Base-by-base conservation (phyloP, 345 rosid genomes). In the Physaria fendleri region DNA sequence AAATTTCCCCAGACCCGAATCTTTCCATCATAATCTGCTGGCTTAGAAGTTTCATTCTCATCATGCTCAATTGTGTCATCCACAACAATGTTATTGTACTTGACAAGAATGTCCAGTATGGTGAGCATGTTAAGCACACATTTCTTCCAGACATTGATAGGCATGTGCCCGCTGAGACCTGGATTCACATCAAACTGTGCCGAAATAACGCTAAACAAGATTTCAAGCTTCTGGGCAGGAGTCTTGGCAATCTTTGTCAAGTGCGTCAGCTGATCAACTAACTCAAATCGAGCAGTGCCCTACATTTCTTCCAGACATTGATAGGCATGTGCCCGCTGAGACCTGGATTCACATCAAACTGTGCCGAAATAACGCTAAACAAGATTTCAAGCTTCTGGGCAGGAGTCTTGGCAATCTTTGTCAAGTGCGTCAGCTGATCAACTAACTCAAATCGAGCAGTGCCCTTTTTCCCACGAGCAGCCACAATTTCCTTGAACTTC, bases 301-400 rank as follows among this genome's bases (percentile, higher is more conserved):
- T 87, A n/a, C n/a, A n/a, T n/a, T n/a, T n/a, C n/a, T n/a, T n/a
- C n/a, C n/a, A n/a, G n/a, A 88, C 85, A 51, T 68, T 76, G 65
- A 92, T 88, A 10, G 98, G 98, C 95, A 92, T 93, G 75, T 89
- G 89, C n/a, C 99, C 99, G 34, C 72, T 86, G 40, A 89, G 87
- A 56, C 95, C 97, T 0, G 99, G 99, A 55, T 85, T 89, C 28
- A 93, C 95, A 75, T 93, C 99, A 73, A 87, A 93, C 61, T 93
- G 99, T 1, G 97, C 97, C 16, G 99, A 86, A 24, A 93, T 77
- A 32, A 93, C 88, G 62, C 88, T 85, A 56, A 93, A 86, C 59
- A 89, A 83, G 62, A 93, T 93, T 73, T 93, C 85, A 58, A 93
- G 84, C 76, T 93, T 93, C 82, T 93, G 99, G 2, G 97, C 95